Evolutionary conservation across 2,329 filamentous ascomycete genomes (phyloP), one percentile per base, ranked within the genome.

Genomic region (Aspergillus sergii): DNA sequence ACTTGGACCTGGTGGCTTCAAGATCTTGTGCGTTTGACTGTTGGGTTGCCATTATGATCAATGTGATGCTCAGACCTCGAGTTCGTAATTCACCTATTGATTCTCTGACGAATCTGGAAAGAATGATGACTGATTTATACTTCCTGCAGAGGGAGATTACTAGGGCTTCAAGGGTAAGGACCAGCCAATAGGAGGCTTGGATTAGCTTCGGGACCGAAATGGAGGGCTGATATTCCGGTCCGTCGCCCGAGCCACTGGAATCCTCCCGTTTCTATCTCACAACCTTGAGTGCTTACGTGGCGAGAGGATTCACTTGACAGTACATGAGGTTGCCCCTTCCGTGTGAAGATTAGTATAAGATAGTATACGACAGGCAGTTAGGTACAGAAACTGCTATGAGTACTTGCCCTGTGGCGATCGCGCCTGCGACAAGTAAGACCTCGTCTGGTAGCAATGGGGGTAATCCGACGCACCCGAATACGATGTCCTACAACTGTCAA

Each of bases 401-500:
- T 19, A n/a, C 41, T n/a, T 19, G 41, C 16, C 41, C 19, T 43
- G 54, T 57, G 34, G 36, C 54, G 11, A 60, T 64, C 30, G 62
- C 62, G 48, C 55, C 59, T 19, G 62, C 62, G 32, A 34, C 56
- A 28, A 28, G 32, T 12, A 43, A 41, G 39, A n/a, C 36, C 6
- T 59, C 34, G 34, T 36, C 34, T 14, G 34, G 4, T 36, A 36
- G 34, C 34, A 16, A 14, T 16, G 34, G 4, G 34, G 34, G 34
- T 36, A 14, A n/a, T 23, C 30, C 36, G 56, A 34, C 45, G 34
- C 23, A 30, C 55, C 28, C 23, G 11, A 50, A 9, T 21, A 28
- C 58, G 39, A 62, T 66, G 63, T 36, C 9, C 39, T 65, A 56
- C 50, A 68, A 60, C 36, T 71, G 67, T 56, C 67, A 68, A 48